Evolutionary conservation across 148 eudicot genomes (phyloP).

Genomic region (Fagopyrum homotropicum): DNA sequence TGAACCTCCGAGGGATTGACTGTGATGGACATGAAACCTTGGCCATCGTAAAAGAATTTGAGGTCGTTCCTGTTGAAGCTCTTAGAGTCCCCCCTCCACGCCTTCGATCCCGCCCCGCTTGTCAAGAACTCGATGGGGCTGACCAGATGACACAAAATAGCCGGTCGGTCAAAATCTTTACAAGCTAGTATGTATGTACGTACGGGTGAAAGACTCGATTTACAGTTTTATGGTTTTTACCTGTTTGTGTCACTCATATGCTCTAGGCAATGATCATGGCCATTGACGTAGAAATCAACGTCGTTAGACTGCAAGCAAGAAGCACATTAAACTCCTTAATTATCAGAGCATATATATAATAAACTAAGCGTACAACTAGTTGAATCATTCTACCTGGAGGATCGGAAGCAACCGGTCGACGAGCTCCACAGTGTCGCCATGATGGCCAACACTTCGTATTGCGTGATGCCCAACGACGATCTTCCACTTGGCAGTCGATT

Average conservation of each 20-base stretch:
- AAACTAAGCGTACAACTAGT: too few relatives aligned
- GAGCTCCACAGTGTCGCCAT: constrained; percentile 70
- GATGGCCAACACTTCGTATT: constrained; percentile 71
- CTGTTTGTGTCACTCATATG: constrained; percentile 62
- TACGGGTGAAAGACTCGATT: background rate
- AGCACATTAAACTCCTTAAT: background rate
- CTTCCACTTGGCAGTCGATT: constrained; percentile 79
- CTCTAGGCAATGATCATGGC: constrained; percentile 90
- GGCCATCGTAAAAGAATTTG: constrained; percentile 76
- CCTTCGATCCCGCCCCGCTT: constrained; percentile 87
- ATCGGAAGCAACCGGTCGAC: constrained; percentile 62
- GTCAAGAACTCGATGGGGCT: constrained; percentile 73
- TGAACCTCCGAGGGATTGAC: constrained; percentile 25
- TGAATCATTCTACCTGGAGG: constrained; percentile 37
- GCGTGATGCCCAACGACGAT: constrained; percentile 89
- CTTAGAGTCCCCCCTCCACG: constrained; percentile 64
- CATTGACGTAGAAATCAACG: constrained; percentile 78
- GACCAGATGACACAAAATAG: constrained; percentile 2
- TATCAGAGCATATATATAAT: background rate
- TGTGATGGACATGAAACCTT: constrained; percentile 76
- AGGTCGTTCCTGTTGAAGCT: constrained; percentile 30
- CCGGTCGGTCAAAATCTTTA: background rate
- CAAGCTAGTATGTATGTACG: too few relatives aligned
- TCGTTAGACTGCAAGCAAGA: constrained; percentile 36
- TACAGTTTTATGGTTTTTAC: constrained; percentile 22